Base-by-base conservation (phyloP, 257 asterid genomes). In the Solanum sparsipilum region DNA sequence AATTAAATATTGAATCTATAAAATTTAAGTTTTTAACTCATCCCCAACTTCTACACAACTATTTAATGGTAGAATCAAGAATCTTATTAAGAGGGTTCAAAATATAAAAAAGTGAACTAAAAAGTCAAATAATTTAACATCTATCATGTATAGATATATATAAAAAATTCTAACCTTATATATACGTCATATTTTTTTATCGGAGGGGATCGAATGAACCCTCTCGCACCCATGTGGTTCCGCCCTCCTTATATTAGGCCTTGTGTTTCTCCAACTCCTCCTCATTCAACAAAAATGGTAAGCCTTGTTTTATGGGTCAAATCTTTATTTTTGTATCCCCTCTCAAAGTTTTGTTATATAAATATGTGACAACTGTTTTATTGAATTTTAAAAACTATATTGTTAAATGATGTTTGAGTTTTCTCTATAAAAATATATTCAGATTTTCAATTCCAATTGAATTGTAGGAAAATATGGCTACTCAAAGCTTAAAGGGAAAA, bases 391-490 rank as follows among this genome's bases (percentile, higher is more conserved):
- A 1, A 48, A 48, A 46, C 29, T 46, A 29, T 81, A 79, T 44
- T 79, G 38, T 27, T 44, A 44, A 25, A 27, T 79, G 25, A 35
- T 65, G 67, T 79, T 44, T 79, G 38, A 15, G 16, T 44, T 25
- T 44, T 44, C 39, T 27, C 27, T 44, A 25, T 27, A 27, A 41
- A 63, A n/a, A 63, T n/a, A 76, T 39, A 76, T 76, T 25, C 35
- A 76, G 13, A 3, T 25, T 5, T 13, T 58, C 84, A 78, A n/a
- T 38, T 7, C 13, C 25, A n/a, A 27, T 79, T 70, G 48, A 44
- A 25, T 46, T 41, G 63, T 91, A 89, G 96, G 91, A 85, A 87
- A 87, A 85, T 63, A 90, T 92, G 94, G 92, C 83, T 71, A 84
- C 92, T 38, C 58, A 74, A 88, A 86, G 83, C 73, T 60, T 92